Evolutionary conservation across 177 flowering plant genomes (phyloP), one percentile per base, ranked within the genome.

Genomic region (Vitis hybrid): DNA sequence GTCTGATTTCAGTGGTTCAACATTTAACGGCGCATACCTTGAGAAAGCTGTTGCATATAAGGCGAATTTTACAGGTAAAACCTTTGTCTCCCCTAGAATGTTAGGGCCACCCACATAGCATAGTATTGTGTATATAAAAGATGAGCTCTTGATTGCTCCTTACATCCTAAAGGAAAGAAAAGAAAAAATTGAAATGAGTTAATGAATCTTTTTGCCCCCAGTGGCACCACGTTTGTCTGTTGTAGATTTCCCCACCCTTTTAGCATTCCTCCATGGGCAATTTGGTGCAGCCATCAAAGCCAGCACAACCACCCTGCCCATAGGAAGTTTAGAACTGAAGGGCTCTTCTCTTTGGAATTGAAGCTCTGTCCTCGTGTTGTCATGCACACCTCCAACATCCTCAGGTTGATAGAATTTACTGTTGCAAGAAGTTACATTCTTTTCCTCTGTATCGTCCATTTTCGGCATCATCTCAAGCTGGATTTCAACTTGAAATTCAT

Each of bases 41-140:
- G 99, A 95, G 87, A 95, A 95, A 82, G 98, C 99, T 49, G 99
- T 93, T 62, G 98, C 99, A 21, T 95, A 86, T 79, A 93, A 82
- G 78, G 91, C 98, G n/a, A 93, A 95, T 77, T 93, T 95, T 72
- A 72, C 93, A 55, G 98, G 99, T 93, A 80, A 64, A 26, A 13
- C 7, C 45, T 33, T 33, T 39, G 45, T 39, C 8, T 39, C 45
- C 45, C 45, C 45, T 39, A 39, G 8, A 39, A 39, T 39, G 45
- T 39, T 39, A 4, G 7, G 5, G 8, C 45, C 0, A 33, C 8
- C 45, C 45, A 33, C 45, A 39, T 39, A 39, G 7, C 45, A 39
- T 39, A 39, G 45, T 39, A 39, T 39, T 39, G 8, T 4, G 45
- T 39, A 39, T 39, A 39, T 39, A 7, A 39, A 39, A 39, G 45